Percentiles rank a stretch among this genome's conserved stretches.
Evolutionary conservation across 2,329 filamentous ascomycete species (phyloP).

Genomic region (Leptographium wingfieldii): DNA sequence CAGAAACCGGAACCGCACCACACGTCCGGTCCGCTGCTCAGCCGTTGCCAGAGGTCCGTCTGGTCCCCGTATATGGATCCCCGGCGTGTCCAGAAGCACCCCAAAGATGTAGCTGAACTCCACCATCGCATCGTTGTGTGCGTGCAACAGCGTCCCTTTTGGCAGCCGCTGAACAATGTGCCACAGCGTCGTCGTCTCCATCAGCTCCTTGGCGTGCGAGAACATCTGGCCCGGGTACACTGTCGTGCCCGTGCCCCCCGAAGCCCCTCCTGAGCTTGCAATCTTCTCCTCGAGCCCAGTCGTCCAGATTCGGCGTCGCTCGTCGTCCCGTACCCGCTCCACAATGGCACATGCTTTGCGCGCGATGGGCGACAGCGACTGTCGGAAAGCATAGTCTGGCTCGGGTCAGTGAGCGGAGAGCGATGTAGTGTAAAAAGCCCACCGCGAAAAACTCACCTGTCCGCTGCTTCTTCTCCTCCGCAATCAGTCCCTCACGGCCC

Average conservation of each 20-base stretch:
- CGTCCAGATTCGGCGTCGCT: slow-evolving; percentile 67
- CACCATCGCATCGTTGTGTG: slow-evolving; percentile 84
- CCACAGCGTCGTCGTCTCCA: slow-evolving; percentile 79
- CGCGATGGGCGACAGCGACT: slow-evolving; percentile 67
- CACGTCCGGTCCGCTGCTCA: slow-evolving; percentile 38
- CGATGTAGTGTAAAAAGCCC: not conserved
- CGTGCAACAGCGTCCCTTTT: slow-evolving; percentile 76
- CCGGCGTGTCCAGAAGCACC: slow-evolving; percentile 55
- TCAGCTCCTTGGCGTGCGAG: slow-evolving; percentile 67
- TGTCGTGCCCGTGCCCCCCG: slow-evolving; percentile 5
- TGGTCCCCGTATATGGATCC: slow-evolving; percentile 57
- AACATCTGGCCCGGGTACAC: slow-evolving; percentile 92
- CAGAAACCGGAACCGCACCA: slow-evolving; percentile 44
- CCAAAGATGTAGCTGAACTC: slow-evolving; percentile 71
- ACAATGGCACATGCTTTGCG: slow-evolving; percentile 69
- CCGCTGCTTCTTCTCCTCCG: slow-evolving; percentile 68
- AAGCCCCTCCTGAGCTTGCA: slow-evolving; percentile 31
- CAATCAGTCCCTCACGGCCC: slow-evolving; percentile 63
- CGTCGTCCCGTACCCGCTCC: slow-evolving; percentile 62
- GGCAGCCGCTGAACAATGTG: slow-evolving; percentile 75
- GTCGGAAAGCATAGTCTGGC: slow-evolving; percentile 55
- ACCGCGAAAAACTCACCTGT: slow-evolving; percentile 45
- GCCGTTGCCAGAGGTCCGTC: slow-evolving; percentile 42
- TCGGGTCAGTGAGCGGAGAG: slow-evolving; percentile 16
- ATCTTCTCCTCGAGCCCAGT: slow-evolving; percentile 57